phyloP scores from a whole-genome alignment of 2,329 filamentous ascomycete genomes.

The Leptoxyphium fumago region DNA sequence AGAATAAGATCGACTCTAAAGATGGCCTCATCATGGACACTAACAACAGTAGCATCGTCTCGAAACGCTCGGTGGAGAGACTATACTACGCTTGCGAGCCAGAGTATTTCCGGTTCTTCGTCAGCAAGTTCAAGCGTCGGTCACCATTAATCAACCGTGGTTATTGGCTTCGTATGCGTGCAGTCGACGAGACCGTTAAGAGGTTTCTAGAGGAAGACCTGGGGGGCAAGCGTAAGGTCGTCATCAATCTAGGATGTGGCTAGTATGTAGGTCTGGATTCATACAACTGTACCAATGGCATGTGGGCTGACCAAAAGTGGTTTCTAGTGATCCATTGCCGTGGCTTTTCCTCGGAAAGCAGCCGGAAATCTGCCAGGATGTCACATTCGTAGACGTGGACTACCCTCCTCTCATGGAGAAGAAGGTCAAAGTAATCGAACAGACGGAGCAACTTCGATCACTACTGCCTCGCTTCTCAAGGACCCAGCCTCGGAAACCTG shows the following conservation, averaged over 20 bases:
- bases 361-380: slow-evolving; percentile 39
- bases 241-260: slow-evolving; percentile 79
- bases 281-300: too few species aligned
- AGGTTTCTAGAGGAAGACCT: slow-evolving; percentile 51
- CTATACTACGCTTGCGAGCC: slow-evolving; percentile 65
- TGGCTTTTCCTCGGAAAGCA: slow-evolving; percentile 68
- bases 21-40: slow-evolving; percentile 37
- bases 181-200: slow-evolving; percentile 59
- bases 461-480: slow-evolving; percentile 26
- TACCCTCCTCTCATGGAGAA: slow-evolving; percentile 65
- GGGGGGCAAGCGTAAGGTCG: slow-evolving; percentile 45
- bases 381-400: slow-evolving; percentile 71
- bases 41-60: slow-evolving; percentile 83
- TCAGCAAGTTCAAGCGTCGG: slow-evolving; percentile 65
- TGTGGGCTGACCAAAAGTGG: background rate
- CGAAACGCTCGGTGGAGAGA: slow-evolving; percentile 82
- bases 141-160: slow-evolving; percentile 84
- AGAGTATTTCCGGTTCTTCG: slow-evolving; percentile 79
- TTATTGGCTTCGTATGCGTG: slow-evolving; percentile 74
- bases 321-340: slow-evolving; percentile 62
- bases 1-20: slow-evolving; percentile 1
- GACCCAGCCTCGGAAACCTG: slow-evolving; percentile 15
- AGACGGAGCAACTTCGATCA: slow-evolving; percentile 44
- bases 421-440: slow-evolving; percentile 54
- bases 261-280: slow-evolving; percentile 48